Evolutionary conservation across 2,329 filamentous ascomycete genomes (phyloP), one percentile per base, ranked within the genome.

Genomic region (Claviceps digitariae): DNA sequence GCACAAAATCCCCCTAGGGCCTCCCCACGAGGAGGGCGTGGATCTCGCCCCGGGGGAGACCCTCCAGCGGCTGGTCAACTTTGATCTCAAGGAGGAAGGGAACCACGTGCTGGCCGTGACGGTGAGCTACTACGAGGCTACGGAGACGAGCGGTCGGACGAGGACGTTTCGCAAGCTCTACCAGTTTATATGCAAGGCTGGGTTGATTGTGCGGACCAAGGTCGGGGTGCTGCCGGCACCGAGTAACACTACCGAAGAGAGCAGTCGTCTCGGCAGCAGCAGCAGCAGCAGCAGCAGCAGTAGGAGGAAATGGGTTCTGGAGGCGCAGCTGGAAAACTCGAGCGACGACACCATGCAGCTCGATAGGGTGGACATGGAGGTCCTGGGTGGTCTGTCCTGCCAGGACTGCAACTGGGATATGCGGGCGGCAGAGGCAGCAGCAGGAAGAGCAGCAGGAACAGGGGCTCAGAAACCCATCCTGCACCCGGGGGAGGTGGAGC

Each of bases 311-410:
- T 95, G 88, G 78, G 83, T 88, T 15, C 75, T 98, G 50, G 93
- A 98, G 68, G 93, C 91, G 27, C 93, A 98, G 71, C 70, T 98
- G 55, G 93, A 98, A 73, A 98, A 97, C 68, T 87, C 90, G 64
- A 88, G 88, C 48, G 90, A 96, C 65, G 83, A 84, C 46, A 74
- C 83, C 4, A 85, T 97, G 58, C 81, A 87, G 63, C 76, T 98
- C 51, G 87, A 95, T 68, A 73, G 72, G 56, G 79, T 83, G 31
- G 69, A 70, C 34, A 66, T 84, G 54, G 75, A 82, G 52, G 68
- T 77, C 7, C 77, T 76, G 57, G 61, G 68, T 1, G 76, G 77
- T 3, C 65, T 83, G 50, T 60, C 62, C 47, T 79, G 74, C 58
- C 68, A 69, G 41, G 78, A 79, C 55, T 77, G 78, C 57, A 83